Evolutionary conservation across 2,329 filamentous ascomycete species (phyloP), one percentile per base, ranked within the genome.

Genomic region (Thyridium curvatum): DNA sequence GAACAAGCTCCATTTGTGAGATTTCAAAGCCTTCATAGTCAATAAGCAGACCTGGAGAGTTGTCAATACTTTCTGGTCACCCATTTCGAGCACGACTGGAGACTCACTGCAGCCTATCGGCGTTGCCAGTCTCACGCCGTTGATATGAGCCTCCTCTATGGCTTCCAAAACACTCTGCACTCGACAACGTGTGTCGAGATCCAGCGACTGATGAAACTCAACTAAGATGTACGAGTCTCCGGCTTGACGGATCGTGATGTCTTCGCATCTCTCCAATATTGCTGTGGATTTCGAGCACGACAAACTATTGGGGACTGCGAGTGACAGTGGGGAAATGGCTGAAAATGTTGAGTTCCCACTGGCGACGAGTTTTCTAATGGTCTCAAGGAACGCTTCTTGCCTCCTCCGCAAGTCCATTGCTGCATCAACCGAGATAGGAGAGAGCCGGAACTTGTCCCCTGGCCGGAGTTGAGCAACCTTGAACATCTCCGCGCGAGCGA

Each of bases 151-250:
- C 5, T 76, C 62, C 49, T 77, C 76, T 4, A 87, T 60, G 0
- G 82, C 82, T 1, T 68, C 59, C 0, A 68, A 10, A 26, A 26
- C 21, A 26, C 21, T 26, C 21, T 26, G 21, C 21, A 26, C 21
- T 26, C 21, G 21, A 26, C 21, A 26, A 6, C 21, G 21, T 26
- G 21, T 26, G 10, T 26, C 21, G 6, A 26, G 10, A 26, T 26
- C 21, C 6, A 26, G 21, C 21, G 21, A 26, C 21, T 26, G 21
- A 10, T 10, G 21, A 26, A 26, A 79, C 43, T 80, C 75, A 12
- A 80, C 61, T 8, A 81, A 57, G 3, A 80, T 46, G 42, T 73
- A 72, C 39, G 77, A 71, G 38, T 71, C 67, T 16, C 61, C 65
- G 34, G 63, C 64, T 45, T 61, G 60, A 39, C 62, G 55, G 40